Base-by-base conservation (phyloP, 2,329 filamentous ascomycete species). In the Nannizziopsis barbatae region DNA sequence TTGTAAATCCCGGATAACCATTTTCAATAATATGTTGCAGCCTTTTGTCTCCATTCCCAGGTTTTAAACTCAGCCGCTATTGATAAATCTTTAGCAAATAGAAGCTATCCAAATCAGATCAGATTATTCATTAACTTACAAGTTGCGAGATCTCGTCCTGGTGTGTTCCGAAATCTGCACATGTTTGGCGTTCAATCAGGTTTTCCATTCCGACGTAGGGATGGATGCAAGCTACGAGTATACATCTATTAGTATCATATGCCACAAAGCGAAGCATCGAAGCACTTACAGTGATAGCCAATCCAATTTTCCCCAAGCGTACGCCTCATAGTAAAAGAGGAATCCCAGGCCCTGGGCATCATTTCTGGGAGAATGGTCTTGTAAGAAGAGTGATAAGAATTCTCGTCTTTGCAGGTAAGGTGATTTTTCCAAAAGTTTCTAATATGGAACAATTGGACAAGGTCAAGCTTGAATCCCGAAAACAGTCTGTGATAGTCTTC, bases 371-470 rank as follows among this genome's bases (percentile, higher is more conserved):
- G 17, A 8, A 65, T 48, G 8, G 38, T 45, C 10, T 42, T 45
- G 44, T 60, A 64, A 15, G 58, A 55, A 2, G 52, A 36, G 39
- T 56, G 42, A 41, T 60, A 66, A 0, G 58, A 60, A 5, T 53
- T 50, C 44, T 65, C 62, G 8, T 51, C 46, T 0, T 49, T 35
- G 17, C 58, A 62, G 8, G 65, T 57, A 6, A 71, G 50, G 52
- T 70, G 66, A 3, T 62, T 58, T 32, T 67, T 62, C 66, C 66
- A 71, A 50, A 70, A 70, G 50, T 66, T 66, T 11, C 66, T 62
- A 14, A 70, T 62, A 35, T 68, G 62, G 18, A 69, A 47, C n/a
- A 69, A 40, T 6, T 54, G 58, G 20, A 53, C 15, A 3, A 67
- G 53, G 37, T 67, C 54, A 2, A 67, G 49, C 1, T 51, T 44